Evolutionary conservation across 176 grass and related monocot genomes (phyloP).

Genomic region (Zizania latifolia): DNA sequence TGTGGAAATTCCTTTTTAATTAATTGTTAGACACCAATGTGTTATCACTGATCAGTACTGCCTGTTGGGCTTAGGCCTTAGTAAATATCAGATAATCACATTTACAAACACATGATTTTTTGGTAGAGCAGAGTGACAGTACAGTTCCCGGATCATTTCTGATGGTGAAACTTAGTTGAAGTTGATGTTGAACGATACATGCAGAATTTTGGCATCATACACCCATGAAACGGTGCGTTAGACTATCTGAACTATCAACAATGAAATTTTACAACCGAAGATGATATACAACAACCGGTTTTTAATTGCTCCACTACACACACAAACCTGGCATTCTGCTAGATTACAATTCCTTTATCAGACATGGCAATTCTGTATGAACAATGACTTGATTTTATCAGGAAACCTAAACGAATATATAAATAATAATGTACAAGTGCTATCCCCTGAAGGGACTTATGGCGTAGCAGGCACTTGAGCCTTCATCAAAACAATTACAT

Average conservation of each 20-base stretch:
- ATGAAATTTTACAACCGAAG: constrained; percentile 53
- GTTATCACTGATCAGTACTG: background rate
- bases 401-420: constrained; percentile 41
- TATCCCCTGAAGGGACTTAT: constrained; percentile 24
- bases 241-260: constrained; percentile 35
- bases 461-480: constrained; percentile 28
- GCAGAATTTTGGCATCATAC: background rate
- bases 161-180: background rate
- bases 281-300: constrained; percentile 54
- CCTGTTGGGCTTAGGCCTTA: background rate
- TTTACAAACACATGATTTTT: background rate
- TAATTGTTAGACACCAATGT: background rate
- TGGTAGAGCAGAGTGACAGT: background rate
- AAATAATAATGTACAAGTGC: constrained; percentile 68
- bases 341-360: constrained; percentile 41
- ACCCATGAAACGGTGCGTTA: constrained; percentile 24
- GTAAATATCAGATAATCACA: background rate
- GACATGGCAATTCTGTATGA: constrained; percentile 34
- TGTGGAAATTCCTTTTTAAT: background rate
- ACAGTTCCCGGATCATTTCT: background rate
- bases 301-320: constrained; percentile 29
- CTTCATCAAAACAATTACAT: constrained; percentile 33
- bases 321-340: constrained; percentile 34
- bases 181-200: background rate
- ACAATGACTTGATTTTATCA: constrained; percentile 33